Evolutionary conservation across 306 rosid species (phyloP), one percentile per base, ranked within the genome.

Genomic region (Acacia confusa): DNA sequence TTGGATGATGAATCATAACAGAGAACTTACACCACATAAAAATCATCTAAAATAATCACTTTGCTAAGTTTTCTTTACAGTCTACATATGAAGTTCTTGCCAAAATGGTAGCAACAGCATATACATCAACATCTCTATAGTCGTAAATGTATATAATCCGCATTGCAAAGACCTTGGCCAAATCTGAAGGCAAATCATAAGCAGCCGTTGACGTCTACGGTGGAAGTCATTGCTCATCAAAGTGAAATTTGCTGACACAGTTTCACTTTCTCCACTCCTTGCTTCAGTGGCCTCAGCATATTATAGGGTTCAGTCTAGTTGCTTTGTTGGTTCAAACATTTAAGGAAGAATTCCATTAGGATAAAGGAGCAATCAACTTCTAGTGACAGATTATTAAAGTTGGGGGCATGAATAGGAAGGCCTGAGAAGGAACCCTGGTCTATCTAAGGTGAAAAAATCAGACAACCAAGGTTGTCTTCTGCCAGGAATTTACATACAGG

Each of bases 91-190:
- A 38, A 75, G 76, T 63, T 79, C 84, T 24, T 43, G 66, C 30
- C 43, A 50, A 50, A 41, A 1, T 44, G 75, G 70, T 63, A 78
- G 63, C n/a, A 70, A 70, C 55, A 81, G 58, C 41, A 77, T 70
- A 82, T 68, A 76, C 65, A 82, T 43, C 61, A 53, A 81, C 81
- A 80, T 84, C 90, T 87, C 88, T 87, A 82, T 87, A 68, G 82
- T 79, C 86, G 68, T 65, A 82, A 57, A 66, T 65, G 43, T 76
- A 76, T 78, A 78, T 81, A 74, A 87, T 84, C 90, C 88, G 90
- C 86, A 16, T 84, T 43, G 86, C 83, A 61, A 77, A 79, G 90
- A 84, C 79, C 85, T 75, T 75, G 77, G 55, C 52, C 24, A 78
- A 53, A 87, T 80, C 87, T 79, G 77, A 80, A 65, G 82, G 84